These are phyloP conservation scores for Boletus pseudopeckii DNA, from an alignment of 768 basidiomycete species.

Conservation along the genomic window DNA sequence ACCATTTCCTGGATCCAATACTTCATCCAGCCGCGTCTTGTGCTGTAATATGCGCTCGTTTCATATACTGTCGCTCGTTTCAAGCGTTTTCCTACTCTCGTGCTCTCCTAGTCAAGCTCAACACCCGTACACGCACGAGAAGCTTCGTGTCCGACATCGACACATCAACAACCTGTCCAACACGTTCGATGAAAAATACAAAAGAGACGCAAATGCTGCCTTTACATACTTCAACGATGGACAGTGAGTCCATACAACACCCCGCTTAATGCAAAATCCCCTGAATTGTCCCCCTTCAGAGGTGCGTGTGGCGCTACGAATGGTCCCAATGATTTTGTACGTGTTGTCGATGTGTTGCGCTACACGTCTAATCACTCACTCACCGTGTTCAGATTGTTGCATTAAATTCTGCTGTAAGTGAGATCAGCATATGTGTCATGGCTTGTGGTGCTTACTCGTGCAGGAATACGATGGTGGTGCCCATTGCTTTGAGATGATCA, in stretches of 20 bases:
- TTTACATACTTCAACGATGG: slow-evolving; percentile 31
- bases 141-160: slow-evolving; percentile 8
- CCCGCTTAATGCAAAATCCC: not conserved
- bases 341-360: not conserved
- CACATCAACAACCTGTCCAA: not conserved
- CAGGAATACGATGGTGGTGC: slow-evolving; percentile 40
- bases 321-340: slow-evolving; percentile 26
- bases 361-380: not conserved
- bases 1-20: not conserved
- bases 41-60: slow-evolving; percentile 30
- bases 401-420: slow-evolving; percentile 37
- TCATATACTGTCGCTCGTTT: slow-evolving; percentile 22
- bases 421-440: not conserved
- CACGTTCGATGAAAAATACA: slow-evolving; percentile 5
- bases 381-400: slow-evolving; percentile 40
- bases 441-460: not conserved
- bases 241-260: slow-evolving; percentile 13
- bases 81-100: slow-evolving; percentile 13
- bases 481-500: slow-evolving; percentile 45
- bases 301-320: slow-evolving; percentile 38
- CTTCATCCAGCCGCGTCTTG: slow-evolving; percentile 1
- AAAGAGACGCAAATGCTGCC: slow-evolving; percentile 14
- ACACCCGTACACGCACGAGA: slow-evolving; percentile 9
- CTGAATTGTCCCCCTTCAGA: slow-evolving; percentile 23
- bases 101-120: slow-evolving; percentile 10